Conservation (phyloP, 208 protist species). For the Trypanosoma cruzi region DNA sequence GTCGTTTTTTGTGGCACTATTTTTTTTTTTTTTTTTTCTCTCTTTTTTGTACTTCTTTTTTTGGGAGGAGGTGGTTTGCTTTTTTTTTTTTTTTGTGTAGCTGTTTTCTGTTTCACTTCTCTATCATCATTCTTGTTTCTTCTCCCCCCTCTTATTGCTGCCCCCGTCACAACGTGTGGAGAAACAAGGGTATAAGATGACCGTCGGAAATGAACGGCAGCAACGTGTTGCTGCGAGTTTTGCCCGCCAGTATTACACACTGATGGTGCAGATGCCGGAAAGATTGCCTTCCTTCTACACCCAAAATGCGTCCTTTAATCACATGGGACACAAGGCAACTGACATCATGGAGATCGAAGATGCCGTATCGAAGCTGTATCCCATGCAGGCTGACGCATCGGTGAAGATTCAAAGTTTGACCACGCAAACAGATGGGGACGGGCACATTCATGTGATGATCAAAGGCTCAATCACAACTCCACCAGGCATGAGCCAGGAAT, state of each 20-base stretch:
- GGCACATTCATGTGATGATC: conserved; percentile 44
- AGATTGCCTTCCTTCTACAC: conserved; percentile 53
- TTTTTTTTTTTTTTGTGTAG: conserved; percentile 15
- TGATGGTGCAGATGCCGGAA: conserved; percentile 49
- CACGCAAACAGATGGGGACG: conserved; percentile 28
- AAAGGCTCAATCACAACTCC: conserved; percentile 26
- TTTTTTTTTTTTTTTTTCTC: background rate
- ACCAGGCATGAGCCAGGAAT: conserved; percentile 28
- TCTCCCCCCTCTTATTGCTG: no score
- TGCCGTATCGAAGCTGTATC: conserved; percentile 33
- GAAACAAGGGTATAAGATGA: conserved; percentile 25
- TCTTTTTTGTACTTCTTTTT: background rate
- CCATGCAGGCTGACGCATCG: conserved; percentile 16
- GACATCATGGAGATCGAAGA: conserved; percentile 32
- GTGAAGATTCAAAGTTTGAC: conserved; percentile 43
- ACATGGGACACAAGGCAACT: conserved; percentile 40
- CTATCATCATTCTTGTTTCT: background rate
- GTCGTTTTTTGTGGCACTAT: background rate
- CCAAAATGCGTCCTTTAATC: conserved; percentile 40
- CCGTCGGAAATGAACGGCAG: conserved; percentile 18
- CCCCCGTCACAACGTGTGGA: background rate
- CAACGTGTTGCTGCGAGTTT: conserved; percentile 68
- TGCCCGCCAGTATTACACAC: conserved; percentile 66
- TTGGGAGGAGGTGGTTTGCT: background rate
- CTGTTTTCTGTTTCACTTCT: no score